Base-by-base conservation (phyloP, 164 flowering plant genomes). In the Vitis rupestris region DNA sequence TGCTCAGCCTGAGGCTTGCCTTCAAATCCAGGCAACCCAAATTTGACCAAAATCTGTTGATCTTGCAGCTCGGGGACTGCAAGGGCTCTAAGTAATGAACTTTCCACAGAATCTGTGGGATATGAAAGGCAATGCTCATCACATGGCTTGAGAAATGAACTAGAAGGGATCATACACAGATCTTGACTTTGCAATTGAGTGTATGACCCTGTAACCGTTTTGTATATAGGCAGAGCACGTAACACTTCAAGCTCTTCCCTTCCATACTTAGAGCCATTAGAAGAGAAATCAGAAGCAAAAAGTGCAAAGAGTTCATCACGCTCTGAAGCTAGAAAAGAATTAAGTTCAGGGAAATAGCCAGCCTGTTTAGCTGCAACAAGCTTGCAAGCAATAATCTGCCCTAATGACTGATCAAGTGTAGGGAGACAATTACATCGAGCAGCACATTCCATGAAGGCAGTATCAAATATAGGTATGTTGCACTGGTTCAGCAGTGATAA, bases 11-110 rank as follows among this genome's bases (percentile, higher is more conserved):
- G 86, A 73, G 87, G 63, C 78, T 91, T 95, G 30, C 53, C 72
- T 73, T 87, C 93, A 83, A 82, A 95, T 10, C 84, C 92, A 72
- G 94, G 96, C 82, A 95, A 78, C 9, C 89, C 97, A 87, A 93
- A 95, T 73, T 81, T 88, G n/a, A 88, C 85, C 73, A 95, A 78
- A 74, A 89, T 89, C 64, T 91, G 94, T 68, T 86, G 86, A 74
- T 93, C 94, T 72, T 82, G 82, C 83, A 93, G 80, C 73, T 88
- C 93, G 47, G 89, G 83, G 52, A 95, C 86, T 58, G 93, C 96
- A 72, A 95, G 92, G 52, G 93, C 94, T 65, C 57, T 77, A 52
- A 91, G 82, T 53, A 95, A 75, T 62, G 70, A 64, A 62, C 75
- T 74, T 74, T 84, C 94, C 73, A 74, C 70, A 62, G 96, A 84